Evolutionary conservation across 148 eudicot species (phyloP).

Genomic region (Fagopyrum esculentum): DNA sequence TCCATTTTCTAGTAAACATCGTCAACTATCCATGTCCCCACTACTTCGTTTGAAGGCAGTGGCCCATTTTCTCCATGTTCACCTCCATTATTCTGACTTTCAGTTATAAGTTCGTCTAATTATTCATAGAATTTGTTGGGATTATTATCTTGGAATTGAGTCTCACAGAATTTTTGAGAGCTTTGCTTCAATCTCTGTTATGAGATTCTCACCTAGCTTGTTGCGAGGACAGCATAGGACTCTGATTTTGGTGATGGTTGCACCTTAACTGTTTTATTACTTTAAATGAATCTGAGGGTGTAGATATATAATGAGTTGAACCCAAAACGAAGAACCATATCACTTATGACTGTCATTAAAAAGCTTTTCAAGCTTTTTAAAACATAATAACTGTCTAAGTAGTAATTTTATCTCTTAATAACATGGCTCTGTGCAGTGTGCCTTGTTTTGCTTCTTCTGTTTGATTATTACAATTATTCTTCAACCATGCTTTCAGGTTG

Average conservation of each 20-base stretch:
- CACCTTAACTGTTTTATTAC: background rate
- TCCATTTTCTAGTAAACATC: too few relatives aligned
- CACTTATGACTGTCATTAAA: background rate
- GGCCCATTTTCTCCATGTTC: too few relatives aligned
- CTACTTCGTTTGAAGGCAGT: too few relatives aligned
- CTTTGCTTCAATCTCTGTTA: too few relatives aligned
- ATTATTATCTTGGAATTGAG: too few relatives aligned
- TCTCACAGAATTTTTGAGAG: too few relatives aligned
- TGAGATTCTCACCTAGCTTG: background rate
- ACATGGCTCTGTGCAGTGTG: background rate
- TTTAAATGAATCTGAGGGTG: background rate
- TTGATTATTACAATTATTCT: background rate
- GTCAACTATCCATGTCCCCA: too few relatives aligned
- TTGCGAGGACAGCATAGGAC: background rate
- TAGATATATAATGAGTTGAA: background rate
- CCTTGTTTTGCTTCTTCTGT: background rate
- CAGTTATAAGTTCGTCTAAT: too few relatives aligned
- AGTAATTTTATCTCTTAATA: background rate
- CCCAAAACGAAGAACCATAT: background rate
- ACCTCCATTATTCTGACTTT: too few relatives aligned
- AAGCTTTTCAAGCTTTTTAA: background rate
- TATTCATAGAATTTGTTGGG: too few relatives aligned
- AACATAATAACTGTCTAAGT: background rate
- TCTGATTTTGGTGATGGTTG: background rate
- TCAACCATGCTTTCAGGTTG: background rate